Percentiles rank a stretch among this genome's conserved stretches.
These are phyloP conservation scores for Brassica cretica DNA, from an alignment of 345 rosid species.

Conservation along the genomic window DNA sequence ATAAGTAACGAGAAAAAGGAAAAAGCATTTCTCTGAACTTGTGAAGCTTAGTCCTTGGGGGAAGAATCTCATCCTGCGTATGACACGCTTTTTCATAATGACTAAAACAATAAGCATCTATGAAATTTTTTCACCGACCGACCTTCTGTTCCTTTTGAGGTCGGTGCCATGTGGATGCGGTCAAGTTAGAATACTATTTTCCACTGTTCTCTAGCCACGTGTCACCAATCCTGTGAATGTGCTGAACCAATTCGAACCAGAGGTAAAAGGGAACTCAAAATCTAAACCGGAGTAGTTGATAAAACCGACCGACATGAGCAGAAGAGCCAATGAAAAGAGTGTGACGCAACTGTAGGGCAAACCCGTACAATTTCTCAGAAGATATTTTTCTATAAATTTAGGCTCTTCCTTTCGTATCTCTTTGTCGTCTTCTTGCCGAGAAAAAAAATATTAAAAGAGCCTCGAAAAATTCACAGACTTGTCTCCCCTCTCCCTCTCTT, in stretches of 20 bases:
- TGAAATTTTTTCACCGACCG: background rate
- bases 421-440: conserved; percentile 20
- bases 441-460: conserved; percentile 9
- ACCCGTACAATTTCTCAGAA: background rate
- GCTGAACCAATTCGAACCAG: background rate
- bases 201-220: conserved; percentile 10
- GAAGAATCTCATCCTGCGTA: background rate
- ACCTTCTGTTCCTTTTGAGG: conserved; percentile 1
- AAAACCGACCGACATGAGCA: conserved; percentile 21
- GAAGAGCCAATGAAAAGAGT: conserved; percentile 19
- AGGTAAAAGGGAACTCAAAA: background rate
- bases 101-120: background rate
- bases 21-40: background rate
- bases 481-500: conserved; percentile 3
- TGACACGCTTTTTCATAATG: background rate
- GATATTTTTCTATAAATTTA: conserved; percentile 22
- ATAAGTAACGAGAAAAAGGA: background rate
- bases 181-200: conserved; percentile 8
- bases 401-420: background rate
- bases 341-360: conserved; percentile 30
- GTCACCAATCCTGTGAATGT: background rate
- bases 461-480: conserved; percentile 8
- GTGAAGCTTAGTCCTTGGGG: background rate
- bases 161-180: conserved; percentile 25
- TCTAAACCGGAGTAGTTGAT: background rate